Evolutionary conservation across 2,329 filamentous ascomycete species (phyloP), one percentile per base, ranked within the genome.

Genomic region (Colletotrichum phormii): DNA sequence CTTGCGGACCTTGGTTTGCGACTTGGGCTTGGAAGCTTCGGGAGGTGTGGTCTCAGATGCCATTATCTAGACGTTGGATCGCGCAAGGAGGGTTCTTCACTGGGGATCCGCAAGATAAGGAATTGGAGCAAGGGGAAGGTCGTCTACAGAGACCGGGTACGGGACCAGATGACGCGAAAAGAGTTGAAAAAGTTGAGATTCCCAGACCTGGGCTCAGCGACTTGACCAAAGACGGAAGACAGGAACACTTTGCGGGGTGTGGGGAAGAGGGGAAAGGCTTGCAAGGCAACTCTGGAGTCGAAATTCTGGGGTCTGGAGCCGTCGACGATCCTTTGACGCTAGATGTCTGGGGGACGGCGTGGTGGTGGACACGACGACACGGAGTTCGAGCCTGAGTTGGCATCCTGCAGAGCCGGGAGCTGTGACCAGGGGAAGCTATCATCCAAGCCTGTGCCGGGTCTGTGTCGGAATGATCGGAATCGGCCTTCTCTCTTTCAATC

Each of bases 1-100:
- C 79, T 85, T 86, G 49, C 84, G 79, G 65, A 80, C 80, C 77
- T 84, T 85, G 64, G 77, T 76, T 9, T 79, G 76, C 18, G 78
- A 69, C 74, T 81, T 82, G 46, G 81, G 74, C 67, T 80, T 80
- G 22, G 76, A 68, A 7, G 18, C 22, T 54, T 78, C 78, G 24
- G 71, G 67, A 54, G 78, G 37, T n/a, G 78, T 76, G 63, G 65
- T 63, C 35, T 75, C 71, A 22, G 74, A 55, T 26, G 75, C 64
- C 42, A 74, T 69, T 64, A 72, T 72, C 11, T 66, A 64, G 12
- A 42, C 55, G 22, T 15, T 8, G 54, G 11, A 33, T 12, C 18
- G 51, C 24, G 29, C 22, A 35, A 26, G 33, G 26, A n/a, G 11
- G 46, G 22, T 24, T 42, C 13, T 63, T 60, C 35, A 53, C 49